phyloP scores from a whole-genome alignment of 2,329 filamentous ascomycete species.

The Monosporascus sp. region DNA sequence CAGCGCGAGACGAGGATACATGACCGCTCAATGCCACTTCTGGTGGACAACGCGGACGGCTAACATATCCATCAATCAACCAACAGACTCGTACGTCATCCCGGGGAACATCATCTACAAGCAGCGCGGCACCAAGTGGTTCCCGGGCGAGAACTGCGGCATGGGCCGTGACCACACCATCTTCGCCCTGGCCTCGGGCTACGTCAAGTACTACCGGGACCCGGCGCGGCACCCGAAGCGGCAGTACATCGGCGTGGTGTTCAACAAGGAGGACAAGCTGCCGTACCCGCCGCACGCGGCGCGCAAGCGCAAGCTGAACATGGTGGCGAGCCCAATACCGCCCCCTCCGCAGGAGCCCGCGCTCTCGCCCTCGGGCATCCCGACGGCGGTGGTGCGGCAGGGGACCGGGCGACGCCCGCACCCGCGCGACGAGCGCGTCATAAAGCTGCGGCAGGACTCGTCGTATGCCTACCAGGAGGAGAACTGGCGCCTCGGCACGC shows the following conservation, averaged over 20 bases:
- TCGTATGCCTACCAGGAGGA: conserved; percentile 54
- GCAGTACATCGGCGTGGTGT: conserved; percentile 91
- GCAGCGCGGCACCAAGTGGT: conserved; percentile 92
- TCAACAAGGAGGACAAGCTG: conserved; percentile 73
- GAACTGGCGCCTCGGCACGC: conserved; percentile 52
- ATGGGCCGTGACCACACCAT: conserved; percentile 97
- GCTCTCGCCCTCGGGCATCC: conserved; percentile 46
- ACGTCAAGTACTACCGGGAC: conserved; percentile 96
- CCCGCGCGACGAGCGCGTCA: conserved; percentile 37
- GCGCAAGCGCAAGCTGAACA: conserved; percentile 68
- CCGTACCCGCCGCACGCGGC: conserved; percentile 71
- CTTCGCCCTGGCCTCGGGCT: conserved; percentile 77
- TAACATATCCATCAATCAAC: conserved; percentile 1
- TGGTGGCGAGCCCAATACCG: conserved; percentile 51
- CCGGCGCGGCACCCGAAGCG: conserved; percentile 74
- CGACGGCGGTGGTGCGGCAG: conserved; percentile 37
- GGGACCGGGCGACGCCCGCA: conserved; percentile 22
- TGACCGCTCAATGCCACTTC: not conserved
- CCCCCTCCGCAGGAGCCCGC: conserved; percentile 27
- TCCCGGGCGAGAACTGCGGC: conserved; percentile 87
- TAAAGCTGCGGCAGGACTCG: conserved; percentile 41
- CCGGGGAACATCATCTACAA: conserved; percentile 98
- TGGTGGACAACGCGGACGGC: not conserved
- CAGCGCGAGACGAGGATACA: no score
- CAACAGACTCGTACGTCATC: conserved; percentile 79